phyloP scores from a whole-genome alignment of 495 filamentous ascomycete species.

The Aspergillus asperescens region DNA sequence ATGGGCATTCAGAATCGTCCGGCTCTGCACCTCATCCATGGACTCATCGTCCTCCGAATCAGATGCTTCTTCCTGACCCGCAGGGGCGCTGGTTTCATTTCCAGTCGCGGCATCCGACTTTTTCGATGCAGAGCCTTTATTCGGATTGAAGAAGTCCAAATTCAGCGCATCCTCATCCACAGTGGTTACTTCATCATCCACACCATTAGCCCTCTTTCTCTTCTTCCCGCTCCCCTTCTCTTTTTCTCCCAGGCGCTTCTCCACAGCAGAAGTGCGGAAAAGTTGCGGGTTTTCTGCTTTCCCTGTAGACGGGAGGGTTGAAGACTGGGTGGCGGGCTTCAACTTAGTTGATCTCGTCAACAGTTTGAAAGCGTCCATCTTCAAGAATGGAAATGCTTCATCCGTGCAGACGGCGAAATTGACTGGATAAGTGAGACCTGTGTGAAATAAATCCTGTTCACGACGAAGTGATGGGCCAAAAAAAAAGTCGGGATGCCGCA shows the following conservation, averaged over 20 bases:
- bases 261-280: slow-evolving; percentile 40
- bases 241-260: slow-evolving; percentile 25
- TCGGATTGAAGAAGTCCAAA: slow-evolving; percentile 38
- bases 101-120: slow-evolving; percentile 5
- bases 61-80: slow-evolving; percentile 19
- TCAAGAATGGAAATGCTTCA: slow-evolving; percentile 2
- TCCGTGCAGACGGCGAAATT: slow-evolving; percentile 11
- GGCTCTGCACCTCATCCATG: slow-evolving; percentile 60
- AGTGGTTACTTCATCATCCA: slow-evolving; percentile 17
- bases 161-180: slow-evolving; percentile 24
- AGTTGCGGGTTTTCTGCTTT: slow-evolving; percentile 50
- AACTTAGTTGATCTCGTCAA: slow-evolving; percentile 51
- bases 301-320: slow-evolving; percentile 44
- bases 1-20: slow-evolving; percentile 70
- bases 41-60: slow-evolving; percentile 28
- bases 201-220: slow-evolving; percentile 31
- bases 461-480: background rate
- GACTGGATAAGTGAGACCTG: background rate
- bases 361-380: slow-evolving; percentile 52
- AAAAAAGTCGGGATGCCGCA: slow-evolving; percentile 26
- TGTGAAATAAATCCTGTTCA: too few species aligned
- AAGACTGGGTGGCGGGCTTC: slow-evolving; percentile 29
- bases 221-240: slow-evolving; percentile 36
- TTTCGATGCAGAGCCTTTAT: slow-evolving; percentile 21
- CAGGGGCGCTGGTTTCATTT: slow-evolving; percentile 10